Evolutionary conservation across 305 asterid species (phyloP).

Genomic region (Fraxinus latifolia): DNA sequence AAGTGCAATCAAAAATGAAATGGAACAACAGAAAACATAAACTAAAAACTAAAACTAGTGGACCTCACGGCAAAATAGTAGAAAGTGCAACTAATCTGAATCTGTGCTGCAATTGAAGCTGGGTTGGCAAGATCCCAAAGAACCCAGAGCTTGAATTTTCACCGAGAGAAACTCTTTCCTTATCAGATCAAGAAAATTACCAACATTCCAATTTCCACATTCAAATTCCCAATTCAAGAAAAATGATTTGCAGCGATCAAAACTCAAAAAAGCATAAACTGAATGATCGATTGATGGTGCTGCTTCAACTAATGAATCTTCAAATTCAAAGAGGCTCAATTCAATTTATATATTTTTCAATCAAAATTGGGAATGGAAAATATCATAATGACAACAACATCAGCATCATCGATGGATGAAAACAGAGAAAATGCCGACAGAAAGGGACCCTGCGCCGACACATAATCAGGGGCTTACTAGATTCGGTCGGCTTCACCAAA

Average conservation of each 20-base stretch:
- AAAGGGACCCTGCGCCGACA: conserved; percentile 62
- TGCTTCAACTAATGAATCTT: conserved; percentile 12
- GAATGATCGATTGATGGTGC: conserved; percentile 22
- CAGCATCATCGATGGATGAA: conserved; percentile 16
- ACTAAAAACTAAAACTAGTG: background rate
- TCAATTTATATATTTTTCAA: background rate
- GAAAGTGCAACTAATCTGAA: conserved; percentile 15
- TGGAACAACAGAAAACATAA: conserved; percentile 11
- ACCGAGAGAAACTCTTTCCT: conserved; percentile 7
- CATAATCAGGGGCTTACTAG: conserved; percentile 8
- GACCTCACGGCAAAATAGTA: background rate
- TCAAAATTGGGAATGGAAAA: conserved; percentile 9
- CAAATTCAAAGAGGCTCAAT: background rate
- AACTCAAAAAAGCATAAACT: background rate
- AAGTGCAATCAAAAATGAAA: conserved; percentile 5
- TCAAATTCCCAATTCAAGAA: conserved; percentile 10
- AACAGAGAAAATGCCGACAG: conserved; percentile 49
- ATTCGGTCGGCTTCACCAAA: conserved; percentile 16
- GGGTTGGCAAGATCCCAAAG: conserved; percentile 1
- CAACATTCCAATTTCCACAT: conserved; percentile 16
- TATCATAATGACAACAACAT: conserved; percentile 21
- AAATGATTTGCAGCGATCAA: background rate
- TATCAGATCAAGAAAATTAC: conserved; percentile 27
- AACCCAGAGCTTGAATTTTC: background rate
- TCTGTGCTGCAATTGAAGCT: conserved; percentile 21